phyloP scores from a whole-genome alignment of 139 green algal species.

The Raphidocelis subcapitata region DNA sequence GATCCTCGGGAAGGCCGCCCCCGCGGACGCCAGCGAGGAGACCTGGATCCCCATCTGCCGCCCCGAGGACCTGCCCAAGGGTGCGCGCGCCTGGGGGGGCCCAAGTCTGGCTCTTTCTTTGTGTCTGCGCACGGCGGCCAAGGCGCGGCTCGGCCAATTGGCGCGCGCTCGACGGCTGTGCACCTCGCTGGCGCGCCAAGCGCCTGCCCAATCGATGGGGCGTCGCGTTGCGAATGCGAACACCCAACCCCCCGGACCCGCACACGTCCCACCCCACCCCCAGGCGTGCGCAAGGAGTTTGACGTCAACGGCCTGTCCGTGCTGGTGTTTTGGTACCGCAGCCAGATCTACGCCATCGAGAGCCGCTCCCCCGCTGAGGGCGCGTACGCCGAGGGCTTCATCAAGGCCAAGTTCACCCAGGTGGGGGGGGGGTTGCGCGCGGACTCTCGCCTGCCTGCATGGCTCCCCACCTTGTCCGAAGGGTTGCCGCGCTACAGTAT shows the following conservation, averaged over 20 bases:
- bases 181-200: too few species aligned
- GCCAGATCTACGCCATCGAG: conserved; percentile 93
- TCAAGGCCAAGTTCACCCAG: conserved; percentile 93
- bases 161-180: too few species aligned
- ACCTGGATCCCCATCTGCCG: conserved; percentile 72
- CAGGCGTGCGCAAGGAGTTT: conserved; percentile 86
- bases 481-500: too few species aligned
- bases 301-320: conserved; percentile 75
- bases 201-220: too few species aligned
- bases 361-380: conserved; percentile 91
- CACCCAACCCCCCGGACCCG: too few species aligned
- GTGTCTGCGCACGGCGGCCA: too few species aligned
- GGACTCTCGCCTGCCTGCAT: too few species aligned
- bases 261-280: neutral
- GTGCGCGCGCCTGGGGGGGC: conserved; percentile 30
- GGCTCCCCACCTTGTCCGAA: too few species aligned
- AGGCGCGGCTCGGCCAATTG: too few species aligned
- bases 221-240: too few species aligned
- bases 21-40: neutral
- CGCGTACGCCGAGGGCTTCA: conserved; percentile 96
- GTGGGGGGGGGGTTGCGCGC: conserved; percentile 24
- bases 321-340: conserved; percentile 98
- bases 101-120: neutral
- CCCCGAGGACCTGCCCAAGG: conserved; percentile 86
- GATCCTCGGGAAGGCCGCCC: neutral